Evolutionary conservation across 208 protist genomes (phyloP).

Genomic region (Naegleria lovaniensis): DNA sequence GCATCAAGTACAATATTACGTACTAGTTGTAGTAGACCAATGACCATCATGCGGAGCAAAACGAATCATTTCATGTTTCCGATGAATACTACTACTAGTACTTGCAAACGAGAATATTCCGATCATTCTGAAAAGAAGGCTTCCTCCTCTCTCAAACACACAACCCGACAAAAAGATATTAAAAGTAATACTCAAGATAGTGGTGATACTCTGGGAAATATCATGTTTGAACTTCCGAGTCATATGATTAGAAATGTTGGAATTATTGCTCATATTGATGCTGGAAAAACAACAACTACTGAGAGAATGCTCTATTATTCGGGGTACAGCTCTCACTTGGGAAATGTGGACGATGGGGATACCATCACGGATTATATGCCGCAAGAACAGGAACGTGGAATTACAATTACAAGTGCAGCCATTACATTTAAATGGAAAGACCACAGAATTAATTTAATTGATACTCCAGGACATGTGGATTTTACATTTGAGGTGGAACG

Average conservation of each 20-base stretch:
- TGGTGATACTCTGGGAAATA: neutral
- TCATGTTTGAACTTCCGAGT: neutral
- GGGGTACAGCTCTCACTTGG: slow-evolving; percentile 65
- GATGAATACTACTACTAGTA: no score
- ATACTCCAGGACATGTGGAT: slow-evolving; percentile 92
- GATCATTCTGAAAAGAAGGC: neutral
- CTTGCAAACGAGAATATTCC: no score
- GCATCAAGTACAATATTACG: no score
- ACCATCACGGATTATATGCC: slow-evolving; percentile 93
- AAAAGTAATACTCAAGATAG: neutral
- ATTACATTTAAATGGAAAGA: slow-evolving; percentile 76
- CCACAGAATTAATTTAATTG: slow-evolving; percentile 82
- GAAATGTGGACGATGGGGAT: slow-evolving; percentile 87
- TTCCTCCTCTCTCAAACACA: neutral
- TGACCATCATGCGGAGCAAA: no score
- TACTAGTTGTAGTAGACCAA: no score
- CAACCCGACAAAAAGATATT: neutral
- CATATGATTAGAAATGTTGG: slow-evolving; percentile 25
- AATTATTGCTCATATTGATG: slow-evolving; percentile 51
- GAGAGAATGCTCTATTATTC: slow-evolving; percentile 89
- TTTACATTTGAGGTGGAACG: slow-evolving; percentile 94
- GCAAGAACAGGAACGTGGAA: slow-evolving; percentile 88
- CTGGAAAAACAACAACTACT: slow-evolving; percentile 88
- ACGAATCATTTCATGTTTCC: no score
- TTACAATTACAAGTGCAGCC: slow-evolving; percentile 88